Conservation (phyloP, 179 eudicot genomes). For the Corrigiola litoralis region DNA sequence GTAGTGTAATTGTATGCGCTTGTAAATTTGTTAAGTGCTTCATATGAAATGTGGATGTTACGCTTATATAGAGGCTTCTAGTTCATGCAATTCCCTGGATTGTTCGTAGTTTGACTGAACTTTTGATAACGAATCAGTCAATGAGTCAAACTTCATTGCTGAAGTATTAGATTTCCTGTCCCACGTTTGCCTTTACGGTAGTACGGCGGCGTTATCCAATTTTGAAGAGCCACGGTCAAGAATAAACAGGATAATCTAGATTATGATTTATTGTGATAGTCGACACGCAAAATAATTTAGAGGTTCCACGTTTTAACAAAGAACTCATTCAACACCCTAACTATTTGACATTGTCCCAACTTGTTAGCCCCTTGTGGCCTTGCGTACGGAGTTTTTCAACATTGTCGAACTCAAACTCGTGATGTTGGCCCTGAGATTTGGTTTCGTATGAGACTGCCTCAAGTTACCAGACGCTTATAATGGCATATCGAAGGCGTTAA, state of each 20-base stretch:
- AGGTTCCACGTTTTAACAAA: too few relatives aligned
- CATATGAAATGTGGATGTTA: not conserved
- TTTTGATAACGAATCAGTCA: constrained; percentile 2
- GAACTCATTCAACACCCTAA: too few relatives aligned
- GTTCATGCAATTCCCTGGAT: not conserved
- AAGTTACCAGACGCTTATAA: too few relatives aligned
- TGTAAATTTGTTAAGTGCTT: not conserved
- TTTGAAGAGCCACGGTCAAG: not conserved
- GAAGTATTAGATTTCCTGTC: too few relatives aligned
- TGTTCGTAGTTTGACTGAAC: not conserved
- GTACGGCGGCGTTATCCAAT: not conserved
- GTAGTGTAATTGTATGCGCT: not conserved
- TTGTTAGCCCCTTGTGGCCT: too few relatives aligned
- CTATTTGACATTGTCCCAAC: too few relatives aligned
- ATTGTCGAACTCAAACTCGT: too few relatives aligned
- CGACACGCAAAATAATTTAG: too few relatives aligned
- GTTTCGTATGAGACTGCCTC: too few relatives aligned
- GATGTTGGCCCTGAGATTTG: too few relatives aligned
- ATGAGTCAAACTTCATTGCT: not conserved
- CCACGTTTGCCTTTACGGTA: not conserved
- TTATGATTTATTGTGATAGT: not conserved
- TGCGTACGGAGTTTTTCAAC: too few relatives aligned
- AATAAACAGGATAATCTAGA: not conserved
- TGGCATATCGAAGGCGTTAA: too few relatives aligned
- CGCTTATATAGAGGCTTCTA: not conserved